These are phyloP conservation scores for Colletotrichum sp. DNA, from an alignment of 2,329 filamentous ascomycete species.

Conservation along the genomic window DNA sequence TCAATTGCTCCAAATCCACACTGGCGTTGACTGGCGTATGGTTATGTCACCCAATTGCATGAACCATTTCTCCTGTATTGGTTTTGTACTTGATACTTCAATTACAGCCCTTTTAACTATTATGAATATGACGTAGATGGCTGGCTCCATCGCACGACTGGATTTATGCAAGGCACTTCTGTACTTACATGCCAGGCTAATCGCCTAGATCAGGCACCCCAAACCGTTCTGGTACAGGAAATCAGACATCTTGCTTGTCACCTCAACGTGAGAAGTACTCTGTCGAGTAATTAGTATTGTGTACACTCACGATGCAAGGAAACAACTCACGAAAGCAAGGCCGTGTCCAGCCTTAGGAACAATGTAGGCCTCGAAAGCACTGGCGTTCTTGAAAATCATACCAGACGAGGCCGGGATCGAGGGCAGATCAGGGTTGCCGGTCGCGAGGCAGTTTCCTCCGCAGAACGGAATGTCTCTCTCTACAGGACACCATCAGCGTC, in stretches of 20 bases:
- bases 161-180: background rate
- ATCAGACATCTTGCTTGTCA: slow-evolving; percentile 41
- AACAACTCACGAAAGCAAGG: slow-evolving; percentile 47
- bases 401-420: slow-evolving; percentile 50
- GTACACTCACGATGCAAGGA: background rate
- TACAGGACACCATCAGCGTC: slow-evolving; percentile 16
- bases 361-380: slow-evolving; percentile 56
- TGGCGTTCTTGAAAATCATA: slow-evolving; percentile 48
- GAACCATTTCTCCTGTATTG: fast-evolving
- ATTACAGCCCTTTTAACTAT: background rate
- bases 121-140: background rate
- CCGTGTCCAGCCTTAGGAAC: slow-evolving; percentile 57
- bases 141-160: background rate
- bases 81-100: background rate
- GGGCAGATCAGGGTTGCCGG: slow-evolving; percentile 37
- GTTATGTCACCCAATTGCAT: background rate
- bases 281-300: background rate
- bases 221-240: slow-evolving; percentile 35
- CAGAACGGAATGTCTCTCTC: slow-evolving; percentile 62
- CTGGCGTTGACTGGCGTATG: background rate
- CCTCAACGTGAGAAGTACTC: slow-evolving; percentile 34
- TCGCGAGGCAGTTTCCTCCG: slow-evolving; percentile 62
- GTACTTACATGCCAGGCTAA: background rate
- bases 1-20: background rate
- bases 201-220: background rate